Conservation (phyloP, 2,329 filamentous ascomycete genomes). For the Trichoderma endophyticum region DNA sequence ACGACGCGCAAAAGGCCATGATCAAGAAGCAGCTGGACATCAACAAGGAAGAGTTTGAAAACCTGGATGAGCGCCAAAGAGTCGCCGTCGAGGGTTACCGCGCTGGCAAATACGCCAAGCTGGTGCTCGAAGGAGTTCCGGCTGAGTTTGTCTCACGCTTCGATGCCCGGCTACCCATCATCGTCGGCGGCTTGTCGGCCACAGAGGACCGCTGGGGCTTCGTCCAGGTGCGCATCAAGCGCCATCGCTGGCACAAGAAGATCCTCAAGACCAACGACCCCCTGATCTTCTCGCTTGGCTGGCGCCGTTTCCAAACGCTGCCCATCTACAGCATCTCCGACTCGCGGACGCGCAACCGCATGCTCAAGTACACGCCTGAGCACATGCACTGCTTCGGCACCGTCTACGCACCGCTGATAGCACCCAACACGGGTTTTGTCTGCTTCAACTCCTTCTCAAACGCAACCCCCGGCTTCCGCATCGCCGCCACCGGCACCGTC, state of each 20-base stretch:
- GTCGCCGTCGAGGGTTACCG: slow-evolving; percentile 84
- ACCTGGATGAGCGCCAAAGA: slow-evolving; percentile 79
- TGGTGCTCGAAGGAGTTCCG: slow-evolving; percentile 84
- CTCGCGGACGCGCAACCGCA: slow-evolving; percentile 87
- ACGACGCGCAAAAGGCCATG: slow-evolving; percentile 90
- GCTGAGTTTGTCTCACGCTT: slow-evolving; percentile 86
- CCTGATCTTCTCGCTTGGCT: slow-evolving; percentile 93
- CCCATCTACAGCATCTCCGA: slow-evolving; percentile 95
- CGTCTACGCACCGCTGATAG: slow-evolving; percentile 91
- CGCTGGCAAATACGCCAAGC: slow-evolving; percentile 88
- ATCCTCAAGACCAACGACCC: slow-evolving; percentile 98
- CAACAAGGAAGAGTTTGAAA: slow-evolving; percentile 90
- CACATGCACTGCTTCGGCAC: slow-evolving; percentile 99
- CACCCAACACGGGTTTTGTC: slow-evolving; percentile 93
- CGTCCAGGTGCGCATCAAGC: slow-evolving; percentile 93
- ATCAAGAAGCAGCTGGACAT: slow-evolving; percentile 96
- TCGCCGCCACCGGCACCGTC: slow-evolving; percentile 91
- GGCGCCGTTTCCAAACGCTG: slow-evolving; percentile 89
- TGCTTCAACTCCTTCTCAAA: slow-evolving; percentile 87
- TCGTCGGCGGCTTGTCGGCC: slow-evolving; percentile 86
- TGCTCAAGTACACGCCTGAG: slow-evolving; percentile 98
- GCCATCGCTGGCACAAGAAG: slow-evolving; percentile 98
- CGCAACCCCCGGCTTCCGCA: slow-evolving; percentile 83
- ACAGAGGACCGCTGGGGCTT: slow-evolving; percentile 96
- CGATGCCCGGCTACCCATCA: slow-evolving; percentile 74